Evolutionary conservation across 2,329 filamentous ascomycete species (phyloP).

Genomic region (Balansia obtecta): DNA sequence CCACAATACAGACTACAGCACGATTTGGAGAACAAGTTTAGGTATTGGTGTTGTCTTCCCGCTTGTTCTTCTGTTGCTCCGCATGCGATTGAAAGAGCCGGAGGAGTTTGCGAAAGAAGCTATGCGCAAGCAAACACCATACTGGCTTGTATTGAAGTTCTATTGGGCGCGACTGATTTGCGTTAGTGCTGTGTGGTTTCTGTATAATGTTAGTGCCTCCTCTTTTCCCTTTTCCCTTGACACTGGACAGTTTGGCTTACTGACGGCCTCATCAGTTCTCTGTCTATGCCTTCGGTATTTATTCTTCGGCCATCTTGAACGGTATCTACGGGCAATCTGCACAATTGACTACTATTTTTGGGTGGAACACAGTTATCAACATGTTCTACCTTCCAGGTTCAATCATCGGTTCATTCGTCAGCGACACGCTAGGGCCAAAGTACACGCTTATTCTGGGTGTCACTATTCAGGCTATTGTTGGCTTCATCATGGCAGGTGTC

Average conservation of each 20-base stretch:
- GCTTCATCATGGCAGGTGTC: conserved; percentile 77
- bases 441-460: conserved; percentile 63
- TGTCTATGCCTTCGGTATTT: too few species aligned
- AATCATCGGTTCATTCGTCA: conserved; percentile 60
- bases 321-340: too few species aligned
- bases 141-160: conserved; percentile 43
- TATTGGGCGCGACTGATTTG: conserved; percentile 60
- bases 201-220: too few species aligned
- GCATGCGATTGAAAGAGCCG: too few species aligned
- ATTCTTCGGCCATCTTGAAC: too few species aligned
- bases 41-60: conserved; percentile 72
- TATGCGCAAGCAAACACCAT: conserved; percentile 50
- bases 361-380: conserved; percentile 82
- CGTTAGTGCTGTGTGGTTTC: conserved; percentile 46
- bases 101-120: conserved; percentile 39
- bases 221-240: too few species aligned
- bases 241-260: too few species aligned
- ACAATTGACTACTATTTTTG: conserved; percentile 18
- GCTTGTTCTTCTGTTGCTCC: neutral
- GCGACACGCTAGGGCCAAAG: conserved; percentile 67
- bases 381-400: conserved; percentile 81
- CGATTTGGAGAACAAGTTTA: conserved; percentile 71
- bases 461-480: conserved; percentile 58
- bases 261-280: too few species aligned
- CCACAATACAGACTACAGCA: conserved; percentile 48